A percentile compares a stretch with the other conserved stretches of the same genome.
phyloP scores from a whole-genome alignment of 176 grass and related monocot species.

The Melocanna baccifera region DNA sequence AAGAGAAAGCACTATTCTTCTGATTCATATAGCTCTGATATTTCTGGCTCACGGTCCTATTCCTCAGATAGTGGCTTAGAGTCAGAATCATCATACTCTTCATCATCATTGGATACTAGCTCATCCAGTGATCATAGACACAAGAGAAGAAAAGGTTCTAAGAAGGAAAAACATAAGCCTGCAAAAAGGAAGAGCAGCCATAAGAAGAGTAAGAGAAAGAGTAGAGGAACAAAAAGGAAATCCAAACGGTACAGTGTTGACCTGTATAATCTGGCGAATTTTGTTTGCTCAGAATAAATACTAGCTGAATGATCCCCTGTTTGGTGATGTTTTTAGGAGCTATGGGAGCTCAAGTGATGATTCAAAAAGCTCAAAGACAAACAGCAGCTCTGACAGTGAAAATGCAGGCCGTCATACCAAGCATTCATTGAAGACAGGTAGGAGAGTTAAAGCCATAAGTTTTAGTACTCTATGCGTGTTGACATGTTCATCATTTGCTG shows the following conservation, averaged over 20 bases:
- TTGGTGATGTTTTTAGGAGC: conserved; percentile 40
- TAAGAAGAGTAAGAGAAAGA: conserved; percentile 47
- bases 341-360: conserved; percentile 51
- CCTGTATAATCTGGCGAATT: background rate
- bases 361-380: conserved; percentile 48
- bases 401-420: conserved; percentile 22
- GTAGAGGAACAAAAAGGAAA: conserved; percentile 43
- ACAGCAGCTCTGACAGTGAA: conserved; percentile 46
- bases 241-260: conserved; percentile 49
- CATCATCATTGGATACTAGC: conserved; percentile 61
- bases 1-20: conserved; percentile 71
- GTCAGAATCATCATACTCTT: conserved; percentile 63
- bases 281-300: conserved; percentile 28
- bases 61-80: conserved; percentile 61
- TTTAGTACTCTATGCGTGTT: background rate
- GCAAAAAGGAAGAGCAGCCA: conserved; percentile 52
- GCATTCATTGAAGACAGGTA: conserved; percentile 36
- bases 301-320: background rate
- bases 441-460: background rate
- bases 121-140: conserved; percentile 64
- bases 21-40: conserved; percentile 72
- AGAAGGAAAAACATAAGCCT: conserved; percentile 51
- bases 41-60: conserved; percentile 62
- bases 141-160: conserved; percentile 71
- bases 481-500: conserved; percentile 15